These are phyloP conservation scores for Monosporascus ibericus DNA, from an alignment of 2,329 filamentous ascomycete species.

Conservation along the genomic window DNA sequence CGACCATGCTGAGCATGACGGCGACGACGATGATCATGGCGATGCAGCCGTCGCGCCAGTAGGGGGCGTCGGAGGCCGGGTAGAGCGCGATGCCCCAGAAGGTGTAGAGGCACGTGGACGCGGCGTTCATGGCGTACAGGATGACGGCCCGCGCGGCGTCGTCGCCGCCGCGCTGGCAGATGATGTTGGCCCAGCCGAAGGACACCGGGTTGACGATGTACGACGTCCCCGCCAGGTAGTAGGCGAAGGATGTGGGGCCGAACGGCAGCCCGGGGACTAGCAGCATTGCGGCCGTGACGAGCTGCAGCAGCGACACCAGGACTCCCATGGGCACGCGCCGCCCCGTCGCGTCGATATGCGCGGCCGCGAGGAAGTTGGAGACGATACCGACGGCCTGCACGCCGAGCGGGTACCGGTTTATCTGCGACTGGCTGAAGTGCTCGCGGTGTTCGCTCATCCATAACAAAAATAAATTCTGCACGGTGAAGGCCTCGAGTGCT, in stretches of 20 bases:
- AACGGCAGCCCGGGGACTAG: slow-evolving; percentile 11
- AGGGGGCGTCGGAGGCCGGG: slow-evolving; percentile 34
- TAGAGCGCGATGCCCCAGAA: slow-evolving; percentile 40
- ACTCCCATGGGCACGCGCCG: slow-evolving; percentile 11
- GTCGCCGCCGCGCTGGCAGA: slow-evolving; percentile 21
- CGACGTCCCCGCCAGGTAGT: slow-evolving; percentile 14
- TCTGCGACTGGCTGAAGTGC: too few species aligned
- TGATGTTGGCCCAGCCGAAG: slow-evolving; percentile 20
- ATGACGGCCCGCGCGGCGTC: slow-evolving; percentile 21
- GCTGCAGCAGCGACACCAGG: slow-evolving; percentile 12
- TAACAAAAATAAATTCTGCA: neutral
- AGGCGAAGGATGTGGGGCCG: slow-evolving; percentile 13
- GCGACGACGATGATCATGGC: slow-evolving; percentile 20
- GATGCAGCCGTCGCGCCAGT: slow-evolving; percentile 31
- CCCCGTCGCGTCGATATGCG: slow-evolving; percentile 13
- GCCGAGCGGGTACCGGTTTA: neutral
- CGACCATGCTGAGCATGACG: slow-evolving; percentile 8
- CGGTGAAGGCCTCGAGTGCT: slow-evolving; percentile 7
- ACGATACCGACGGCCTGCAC: slow-evolving; percentile 15
- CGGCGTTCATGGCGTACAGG: slow-evolving; percentile 23
- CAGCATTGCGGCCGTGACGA: slow-evolving; percentile 10
- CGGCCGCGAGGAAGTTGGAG: slow-evolving; percentile 17
- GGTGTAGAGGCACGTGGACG: slow-evolving; percentile 33
- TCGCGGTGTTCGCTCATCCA: neutral
- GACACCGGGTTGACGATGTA: slow-evolving; percentile 14